phyloP scores from a whole-genome alignment of 1,284 basidiomycete genomes.

The Ceratorhiza oryzae-sativae region DNA sequence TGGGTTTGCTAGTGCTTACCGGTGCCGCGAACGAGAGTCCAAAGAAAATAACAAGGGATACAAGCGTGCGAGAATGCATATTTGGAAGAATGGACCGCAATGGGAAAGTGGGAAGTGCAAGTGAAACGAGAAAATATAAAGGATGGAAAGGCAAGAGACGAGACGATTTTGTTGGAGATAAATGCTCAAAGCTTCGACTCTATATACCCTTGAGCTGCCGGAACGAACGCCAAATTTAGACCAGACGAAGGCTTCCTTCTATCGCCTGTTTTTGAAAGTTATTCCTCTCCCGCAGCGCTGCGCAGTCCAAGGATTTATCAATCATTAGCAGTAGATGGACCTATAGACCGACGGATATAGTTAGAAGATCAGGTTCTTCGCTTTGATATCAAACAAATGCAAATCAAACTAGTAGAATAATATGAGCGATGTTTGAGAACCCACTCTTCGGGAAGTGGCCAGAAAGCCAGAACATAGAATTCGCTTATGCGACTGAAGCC shows the following conservation, averaged over 20 bases:
- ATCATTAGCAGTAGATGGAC: too few species aligned
- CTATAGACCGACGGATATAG: background rate
- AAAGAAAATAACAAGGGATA: background rate
- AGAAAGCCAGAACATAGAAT: too few species aligned
- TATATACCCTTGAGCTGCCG: background rate
- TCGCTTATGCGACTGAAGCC: too few species aligned
- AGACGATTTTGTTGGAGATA: background rate
- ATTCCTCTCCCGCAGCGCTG: background rate
- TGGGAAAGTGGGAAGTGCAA: too few species aligned
- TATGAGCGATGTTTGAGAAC: background rate
- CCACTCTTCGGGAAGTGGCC: too few species aligned
- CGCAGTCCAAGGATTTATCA: background rate
- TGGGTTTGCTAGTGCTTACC: background rate
- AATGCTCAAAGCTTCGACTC: background rate
- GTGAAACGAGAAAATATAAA: background rate
- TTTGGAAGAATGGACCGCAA: too few species aligned
- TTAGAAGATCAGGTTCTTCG: background rate
- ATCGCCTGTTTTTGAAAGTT: background rate
- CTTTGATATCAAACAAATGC: background rate
- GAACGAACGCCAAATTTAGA: background rate
- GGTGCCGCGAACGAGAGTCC: background rate
- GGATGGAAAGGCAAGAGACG: too few species aligned
- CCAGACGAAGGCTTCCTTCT: background rate
- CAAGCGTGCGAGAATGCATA: background rate
- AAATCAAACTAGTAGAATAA: background rate